A percentile compares a stretch with the other conserved stretches of the same genome.
Evolutionary conservation across 2,329 filamentous ascomycete genomes (phyloP).

Genomic region (Exophiala oligosperma): DNA sequence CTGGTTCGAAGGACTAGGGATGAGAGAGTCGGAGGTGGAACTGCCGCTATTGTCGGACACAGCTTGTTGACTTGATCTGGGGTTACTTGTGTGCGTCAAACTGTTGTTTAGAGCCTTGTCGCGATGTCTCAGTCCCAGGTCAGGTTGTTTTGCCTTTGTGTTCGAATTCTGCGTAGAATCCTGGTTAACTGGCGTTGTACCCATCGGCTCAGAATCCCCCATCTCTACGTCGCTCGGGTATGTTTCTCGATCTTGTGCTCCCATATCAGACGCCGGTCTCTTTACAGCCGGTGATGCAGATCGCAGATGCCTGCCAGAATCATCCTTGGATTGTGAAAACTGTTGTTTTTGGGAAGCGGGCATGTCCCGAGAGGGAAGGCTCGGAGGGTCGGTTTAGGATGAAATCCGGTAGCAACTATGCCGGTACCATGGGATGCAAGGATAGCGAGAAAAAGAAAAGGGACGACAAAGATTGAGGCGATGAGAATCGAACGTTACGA

Average conservation of each 20-base stretch:
- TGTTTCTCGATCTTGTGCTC: slow-evolving; percentile 37
- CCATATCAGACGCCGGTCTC: slow-evolving; percentile 56
- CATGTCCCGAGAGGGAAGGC: slow-evolving; percentile 35
- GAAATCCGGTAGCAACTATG: slow-evolving; percentile 15
- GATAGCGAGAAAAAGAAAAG: background rate
- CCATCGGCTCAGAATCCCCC: slow-evolving; percentile 22
- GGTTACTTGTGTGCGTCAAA: slow-evolving; percentile 36
- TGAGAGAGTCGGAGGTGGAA: slow-evolving; percentile 38
- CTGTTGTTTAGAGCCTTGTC: slow-evolving; percentile 16
- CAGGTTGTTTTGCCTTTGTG: slow-evolving; percentile 27
- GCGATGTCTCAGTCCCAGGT: slow-evolving; percentile 22
- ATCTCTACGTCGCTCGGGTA: slow-evolving; percentile 36
- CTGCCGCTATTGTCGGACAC: slow-evolving; percentile 33
- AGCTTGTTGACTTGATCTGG: slow-evolving; percentile 37
- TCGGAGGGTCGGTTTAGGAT: slow-evolving; percentile 32
- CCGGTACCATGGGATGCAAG: slow-evolving; percentile 21
- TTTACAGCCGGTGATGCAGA: slow-evolving; percentile 56
- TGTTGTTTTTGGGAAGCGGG: slow-evolving; percentile 33
- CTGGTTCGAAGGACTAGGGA: slow-evolving; percentile 41
- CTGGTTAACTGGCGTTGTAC: slow-evolving; percentile 11
- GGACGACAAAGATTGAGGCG: slow-evolving; percentile 7
- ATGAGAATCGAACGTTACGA: slow-evolving; percentile 17
- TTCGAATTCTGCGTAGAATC: slow-evolving; percentile 12
- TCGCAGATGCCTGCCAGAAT: slow-evolving; percentile 34
- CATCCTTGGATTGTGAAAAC: slow-evolving; percentile 29